Percentiles rank a stretch among this genome's conserved stretches.
These are phyloP conservation scores for Hanseniaspora vineae DNA, from an alignment of 805 yeast genomes.

Conservation along the genomic window DNA sequence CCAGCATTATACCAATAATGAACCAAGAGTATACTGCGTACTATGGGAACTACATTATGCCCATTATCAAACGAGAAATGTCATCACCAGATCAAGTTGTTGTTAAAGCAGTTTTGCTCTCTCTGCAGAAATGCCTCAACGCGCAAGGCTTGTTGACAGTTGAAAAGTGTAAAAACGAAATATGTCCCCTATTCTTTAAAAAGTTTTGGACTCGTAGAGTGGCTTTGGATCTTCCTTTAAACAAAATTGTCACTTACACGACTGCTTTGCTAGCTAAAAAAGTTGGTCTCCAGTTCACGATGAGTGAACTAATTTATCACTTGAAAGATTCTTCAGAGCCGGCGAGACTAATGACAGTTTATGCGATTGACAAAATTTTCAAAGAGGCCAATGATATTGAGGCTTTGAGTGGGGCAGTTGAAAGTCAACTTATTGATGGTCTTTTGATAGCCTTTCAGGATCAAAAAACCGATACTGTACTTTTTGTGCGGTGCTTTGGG, in stretches of 20 bases:
- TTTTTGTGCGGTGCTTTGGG: constrained; percentile 51
- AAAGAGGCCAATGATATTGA: constrained; percentile 48
- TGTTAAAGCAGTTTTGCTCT: constrained; percentile 58
- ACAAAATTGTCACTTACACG: constrained; percentile 55
- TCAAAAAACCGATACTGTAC: constrained; percentile 44
- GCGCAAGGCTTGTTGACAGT: constrained; percentile 42
- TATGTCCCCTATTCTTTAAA: constrained; percentile 42
- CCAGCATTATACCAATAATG: constrained; percentile 76
- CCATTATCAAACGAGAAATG: constrained; percentile 57
- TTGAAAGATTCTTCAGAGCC: constrained; percentile 78
- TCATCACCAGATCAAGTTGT: constrained; percentile 78
- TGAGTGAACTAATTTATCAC: constrained; percentile 42
- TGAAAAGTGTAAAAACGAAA: constrained; percentile 33
- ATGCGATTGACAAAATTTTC: constrained; percentile 48
- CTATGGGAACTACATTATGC: constrained; percentile 64
- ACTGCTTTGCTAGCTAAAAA: constrained; percentile 54
- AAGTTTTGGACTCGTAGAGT: constrained; percentile 73
- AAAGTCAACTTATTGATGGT: constrained; percentile 65
- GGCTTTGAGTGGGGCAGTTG: constrained; percentile 31
- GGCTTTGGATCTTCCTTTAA: constrained; percentile 52
- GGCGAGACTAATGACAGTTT: constrained; percentile 66
- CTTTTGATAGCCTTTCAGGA: constrained; percentile 70
- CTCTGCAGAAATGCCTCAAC: constrained; percentile 52
- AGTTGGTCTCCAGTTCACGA: constrained; percentile 48
- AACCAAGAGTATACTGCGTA: constrained; percentile 66